These are phyloP conservation scores for Prunus salicina DNA, from an alignment of 306 rosid species.

Conservation along the genomic window DNA sequence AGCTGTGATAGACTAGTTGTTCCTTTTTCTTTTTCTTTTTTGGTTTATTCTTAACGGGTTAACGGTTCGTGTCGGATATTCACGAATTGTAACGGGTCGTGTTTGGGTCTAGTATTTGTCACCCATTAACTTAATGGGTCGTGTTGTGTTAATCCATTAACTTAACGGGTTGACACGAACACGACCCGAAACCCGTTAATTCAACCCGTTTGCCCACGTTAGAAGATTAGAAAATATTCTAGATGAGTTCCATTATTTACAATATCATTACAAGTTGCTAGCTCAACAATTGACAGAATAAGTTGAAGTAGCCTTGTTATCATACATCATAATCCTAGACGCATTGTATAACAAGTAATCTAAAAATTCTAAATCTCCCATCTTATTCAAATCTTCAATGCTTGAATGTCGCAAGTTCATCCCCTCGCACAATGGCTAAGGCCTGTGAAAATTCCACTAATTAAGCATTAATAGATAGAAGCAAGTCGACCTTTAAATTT, in stretches of 20 bases:
- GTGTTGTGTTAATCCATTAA: too few species aligned
- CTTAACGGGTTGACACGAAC: too few species aligned
- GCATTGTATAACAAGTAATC: background rate
- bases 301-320: background rate
- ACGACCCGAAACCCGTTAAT: too few species aligned
- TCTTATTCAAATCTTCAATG: background rate
- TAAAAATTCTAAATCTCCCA: background rate
- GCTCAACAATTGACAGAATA: background rate
- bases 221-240: too few species aligned
- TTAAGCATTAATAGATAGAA: background rate
- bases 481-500: background rate
- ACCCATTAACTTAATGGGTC: too few species aligned
- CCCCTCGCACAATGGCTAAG: constrained; percentile 30
- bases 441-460: constrained; percentile 8
- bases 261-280: background rate
- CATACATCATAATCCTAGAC: background rate
- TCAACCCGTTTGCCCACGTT: too few species aligned
- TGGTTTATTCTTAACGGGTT: too few species aligned
- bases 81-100: too few species aligned
- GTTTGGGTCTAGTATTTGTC: too few species aligned
- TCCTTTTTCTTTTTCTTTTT: too few species aligned
- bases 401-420: constrained; percentile 11
- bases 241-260: background rate
- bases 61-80: too few species aligned
- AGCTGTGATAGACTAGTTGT: too few species aligned